Base-by-base conservation (phyloP, 129 eudicot species). In the Pulicaria dysenterica region DNA sequence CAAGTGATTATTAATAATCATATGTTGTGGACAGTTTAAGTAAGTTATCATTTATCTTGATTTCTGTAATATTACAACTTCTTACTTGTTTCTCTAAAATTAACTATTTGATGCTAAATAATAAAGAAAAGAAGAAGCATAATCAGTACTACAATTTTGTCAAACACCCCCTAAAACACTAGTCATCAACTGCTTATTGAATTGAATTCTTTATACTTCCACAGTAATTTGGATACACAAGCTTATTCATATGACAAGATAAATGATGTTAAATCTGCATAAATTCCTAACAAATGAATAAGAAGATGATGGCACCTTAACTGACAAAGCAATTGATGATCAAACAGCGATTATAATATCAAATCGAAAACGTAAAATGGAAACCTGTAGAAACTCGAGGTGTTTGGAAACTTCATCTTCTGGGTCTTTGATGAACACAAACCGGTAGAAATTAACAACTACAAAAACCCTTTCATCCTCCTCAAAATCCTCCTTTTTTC, bases 401-500 rank as follows among this genome's bases (percentile, higher is more conserved):
- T 91, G 97, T 56, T 78, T 83, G 14, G 88, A 49, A 67, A 92
- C 88, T 74, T 89, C 96, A 43, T 48, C 44, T 66, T 86, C 71
- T 17, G 98, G 96, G 65, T 92, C 62, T 72, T 81, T 3, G 15
- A 92, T 81, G 46, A 69, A 83, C 58, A 87, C 91, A 75, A 92
- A 89, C 2, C 80, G 78, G 73, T 92, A 92, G 70, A 89, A 92
- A 75, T 92, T 92, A 15, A 92, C 98, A 66, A 92, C 96, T 48
- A 92, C 78, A 73, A 84, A 86, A 51, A 70, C 91, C 55, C 53
- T 81, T 66, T 70, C 63, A 51, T 49, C 76, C n/a, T 79, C 81
- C 13, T 58, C 75, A 37, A 58, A 43, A 53, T 6, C 56, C 43
- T 77, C 79, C 40, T 67, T 38, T 12, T 67, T 81, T 44, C 47